Evolutionary conservation across 768 basidiomycete genomes (phyloP).

Genomic region (Naganishia randhawae): DNA sequence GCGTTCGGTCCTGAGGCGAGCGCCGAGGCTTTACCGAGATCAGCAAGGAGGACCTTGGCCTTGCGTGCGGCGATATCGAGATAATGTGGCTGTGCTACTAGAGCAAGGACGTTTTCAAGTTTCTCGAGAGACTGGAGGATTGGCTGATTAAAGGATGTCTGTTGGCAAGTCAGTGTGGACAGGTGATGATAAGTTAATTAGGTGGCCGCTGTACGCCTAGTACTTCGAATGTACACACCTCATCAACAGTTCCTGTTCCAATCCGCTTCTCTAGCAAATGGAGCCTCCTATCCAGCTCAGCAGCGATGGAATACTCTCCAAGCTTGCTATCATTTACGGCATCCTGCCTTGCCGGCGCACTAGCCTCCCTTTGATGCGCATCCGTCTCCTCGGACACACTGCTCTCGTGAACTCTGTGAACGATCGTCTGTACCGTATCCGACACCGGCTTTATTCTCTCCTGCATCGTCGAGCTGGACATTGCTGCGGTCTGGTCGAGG

Average conservation of each 20-base stretch:
- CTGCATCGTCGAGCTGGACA: not conserved
- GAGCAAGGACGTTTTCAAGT: slow-evolving; percentile 75
- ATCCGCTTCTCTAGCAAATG: slow-evolving; percentile 76
- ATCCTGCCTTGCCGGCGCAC: not conserved
- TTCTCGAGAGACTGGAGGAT: slow-evolving; percentile 76
- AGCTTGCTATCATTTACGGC: not conserved
- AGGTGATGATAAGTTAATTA: not conserved
- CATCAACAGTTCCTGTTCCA: slow-evolving; percentile 78
- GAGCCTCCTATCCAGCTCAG: slow-evolving; percentile 77
- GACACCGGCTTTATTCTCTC: too few relatives aligned
- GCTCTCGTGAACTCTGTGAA: slow-evolving; percentile 18
- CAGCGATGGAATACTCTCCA: slow-evolving; percentile 48
- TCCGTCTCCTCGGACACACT: not conserved
- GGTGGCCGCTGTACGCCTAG: too few relatives aligned
- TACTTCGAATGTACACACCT: slow-evolving; percentile 60
- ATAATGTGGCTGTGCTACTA: slow-evolving; percentile 91
- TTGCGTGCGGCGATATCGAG: slow-evolving; percentile 92
- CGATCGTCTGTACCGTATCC: not conserved
- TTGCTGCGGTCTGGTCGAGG: not conserved
- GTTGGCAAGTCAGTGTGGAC: not conserved
- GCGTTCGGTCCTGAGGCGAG: not conserved
- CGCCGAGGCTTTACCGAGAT: slow-evolving; percentile 73
- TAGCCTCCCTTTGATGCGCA: slow-evolving; percentile 4
- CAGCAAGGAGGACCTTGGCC: slow-evolving; percentile 83
- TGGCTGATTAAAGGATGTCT: not conserved